These are phyloP conservation scores for Fagopyrum tataricum DNA, from an alignment of 148 eudicot species.

Conservation along the genomic window DNA sequence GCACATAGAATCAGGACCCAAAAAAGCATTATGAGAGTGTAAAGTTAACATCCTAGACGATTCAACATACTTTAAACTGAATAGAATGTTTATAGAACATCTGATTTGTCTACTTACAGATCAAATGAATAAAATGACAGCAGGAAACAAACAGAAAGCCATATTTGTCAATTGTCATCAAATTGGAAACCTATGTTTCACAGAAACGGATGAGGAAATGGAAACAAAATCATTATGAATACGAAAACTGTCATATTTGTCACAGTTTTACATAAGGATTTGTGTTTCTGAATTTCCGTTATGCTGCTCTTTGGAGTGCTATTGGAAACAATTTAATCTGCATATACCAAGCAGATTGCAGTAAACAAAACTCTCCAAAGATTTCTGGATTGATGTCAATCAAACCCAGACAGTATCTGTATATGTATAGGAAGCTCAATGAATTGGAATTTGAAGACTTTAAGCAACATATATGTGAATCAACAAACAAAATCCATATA, in stretches of 20 bases:
- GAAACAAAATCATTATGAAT: too few species aligned
- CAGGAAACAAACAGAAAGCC: not conserved
- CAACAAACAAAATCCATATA: slow-evolving; percentile 4
- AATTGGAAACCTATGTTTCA: too few species aligned
- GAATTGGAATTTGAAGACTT: not conserved
- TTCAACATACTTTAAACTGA: not conserved
- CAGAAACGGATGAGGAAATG: too few species aligned
- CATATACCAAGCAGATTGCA: not conserved
- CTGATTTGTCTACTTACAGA: not conserved
- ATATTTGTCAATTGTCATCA: not conserved
- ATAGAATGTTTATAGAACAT: not conserved
- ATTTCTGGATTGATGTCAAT: not conserved
- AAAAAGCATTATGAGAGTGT: not conserved
- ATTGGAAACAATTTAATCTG: not conserved
- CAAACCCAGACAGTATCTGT: not conserved
- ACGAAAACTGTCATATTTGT: too few species aligned
- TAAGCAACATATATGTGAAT: not conserved
- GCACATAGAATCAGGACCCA: not conserved
- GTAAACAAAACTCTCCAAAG: not conserved
- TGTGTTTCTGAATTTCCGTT: too few species aligned
- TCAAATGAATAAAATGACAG: not conserved
- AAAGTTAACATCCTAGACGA: not conserved
- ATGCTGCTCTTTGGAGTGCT: too few species aligned
- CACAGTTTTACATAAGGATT: too few species aligned
- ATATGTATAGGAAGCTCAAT: not conserved